Conservation (phyloP, 352 stramenopile species). For the Globisporangium rhizosaccharum region DNA sequence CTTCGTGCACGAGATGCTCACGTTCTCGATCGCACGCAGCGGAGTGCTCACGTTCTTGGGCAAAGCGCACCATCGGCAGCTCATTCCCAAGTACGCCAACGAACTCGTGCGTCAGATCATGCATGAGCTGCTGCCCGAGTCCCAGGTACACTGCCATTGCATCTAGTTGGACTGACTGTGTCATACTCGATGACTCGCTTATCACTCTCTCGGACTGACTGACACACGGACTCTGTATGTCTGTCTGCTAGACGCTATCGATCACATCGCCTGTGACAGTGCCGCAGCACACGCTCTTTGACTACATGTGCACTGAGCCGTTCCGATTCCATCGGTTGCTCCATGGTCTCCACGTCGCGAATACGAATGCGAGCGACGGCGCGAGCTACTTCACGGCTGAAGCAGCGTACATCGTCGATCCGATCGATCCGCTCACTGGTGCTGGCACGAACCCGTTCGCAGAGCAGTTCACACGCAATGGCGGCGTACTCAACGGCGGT, state of each 20-base stretch:
- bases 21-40: constrained; percentile 51
- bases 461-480: constrained; percentile 49
- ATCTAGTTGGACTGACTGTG: neutral
- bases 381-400: constrained; percentile 17
- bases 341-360: constrained; percentile 31
- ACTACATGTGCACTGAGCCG: constrained; percentile 44
- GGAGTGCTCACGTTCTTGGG: constrained; percentile 47
- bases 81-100: constrained; percentile 42
- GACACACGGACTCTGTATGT: neutral
- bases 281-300: constrained; percentile 42
- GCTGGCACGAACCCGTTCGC: constrained; percentile 35
- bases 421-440: constrained; percentile 9
- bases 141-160: constrained; percentile 23
- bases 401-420: constrained; percentile 11
- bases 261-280: constrained; percentile 21
- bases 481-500: constrained; percentile 36
- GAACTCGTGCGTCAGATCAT: constrained; percentile 38
- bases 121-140: constrained; percentile 40
- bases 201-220: no score
- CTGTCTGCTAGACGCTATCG: constrained; percentile 1
- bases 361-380: constrained; percentile 25
- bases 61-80: constrained; percentile 49
- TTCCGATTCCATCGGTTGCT: constrained; percentile 47
- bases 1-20: constrained; percentile 46
- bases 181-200: no score